These are phyloP conservation scores for Paecilomyces sp. DNA, from an alignment of 2,329 filamentous ascomycete genomes.

Conservation along the genomic window DNA sequence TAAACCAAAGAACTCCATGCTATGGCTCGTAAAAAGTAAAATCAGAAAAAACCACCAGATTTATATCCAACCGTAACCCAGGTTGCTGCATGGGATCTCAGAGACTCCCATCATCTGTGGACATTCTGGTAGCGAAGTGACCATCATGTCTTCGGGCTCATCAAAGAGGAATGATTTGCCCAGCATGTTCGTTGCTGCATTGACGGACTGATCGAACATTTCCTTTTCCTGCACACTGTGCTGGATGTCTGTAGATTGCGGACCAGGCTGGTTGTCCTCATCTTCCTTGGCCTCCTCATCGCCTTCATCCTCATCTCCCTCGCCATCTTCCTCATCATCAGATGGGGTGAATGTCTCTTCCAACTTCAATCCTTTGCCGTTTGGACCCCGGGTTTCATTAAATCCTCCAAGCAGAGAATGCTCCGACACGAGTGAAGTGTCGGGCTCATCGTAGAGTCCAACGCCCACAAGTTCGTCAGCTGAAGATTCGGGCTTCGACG, in stretches of 20 bases:
- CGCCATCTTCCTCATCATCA: conserved; percentile 48
- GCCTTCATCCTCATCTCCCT: conserved; percentile 52
- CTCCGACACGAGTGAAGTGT: conserved; percentile 45
- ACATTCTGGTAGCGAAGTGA: conserved; percentile 12
- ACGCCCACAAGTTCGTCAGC: conserved; percentile 74
- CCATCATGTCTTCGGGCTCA: conserved; percentile 15
- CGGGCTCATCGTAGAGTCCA: conserved; percentile 71
- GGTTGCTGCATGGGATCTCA: conserved; percentile 24
- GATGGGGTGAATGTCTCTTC: conserved; percentile 69
- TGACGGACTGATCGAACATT: conserved; percentile 4
- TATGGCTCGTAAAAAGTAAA: conserved; percentile 18
- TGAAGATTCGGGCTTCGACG: conserved; percentile 49
- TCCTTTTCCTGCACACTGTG: neutral
- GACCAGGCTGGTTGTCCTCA: neutral
- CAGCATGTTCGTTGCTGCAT: conserved; percentile 17
- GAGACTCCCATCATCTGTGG: conserved; percentile 20
- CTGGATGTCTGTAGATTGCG: neutral
- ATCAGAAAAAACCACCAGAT: conserved; percentile 1
- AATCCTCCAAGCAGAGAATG: conserved; percentile 51
- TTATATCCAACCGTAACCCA: conserved; percentile 28
- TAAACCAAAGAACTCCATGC: conserved; percentile 21
- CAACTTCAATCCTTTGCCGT: conserved; percentile 69
- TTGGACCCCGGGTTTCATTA: conserved; percentile 33
- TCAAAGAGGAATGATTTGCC: conserved; percentile 29
- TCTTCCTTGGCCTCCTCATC: conserved; percentile 21